Evolutionary conservation across 257 asterid species (phyloP), one percentile per base, ranked within the genome.

Genomic region (Jaltomata sinuosa): DNA sequence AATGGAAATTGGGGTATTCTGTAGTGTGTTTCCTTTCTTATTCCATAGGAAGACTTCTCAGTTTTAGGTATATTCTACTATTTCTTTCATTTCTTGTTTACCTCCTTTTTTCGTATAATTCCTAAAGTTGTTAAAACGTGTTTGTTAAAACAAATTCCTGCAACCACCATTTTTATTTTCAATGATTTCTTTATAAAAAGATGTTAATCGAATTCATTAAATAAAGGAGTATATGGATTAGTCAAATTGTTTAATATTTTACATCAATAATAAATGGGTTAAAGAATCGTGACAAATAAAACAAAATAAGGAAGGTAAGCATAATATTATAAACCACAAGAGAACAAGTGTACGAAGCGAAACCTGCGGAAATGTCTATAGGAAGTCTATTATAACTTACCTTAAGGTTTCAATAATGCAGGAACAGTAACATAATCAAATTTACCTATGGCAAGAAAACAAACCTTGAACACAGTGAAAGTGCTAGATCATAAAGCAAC

Each of bases 381-480:
- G 82, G 62, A 36, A 77, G 45, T 77, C 62, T 77, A 49, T 27
- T 77, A 77, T 29, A 49, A 49, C 49, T 49, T 77, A 77, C 62
- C 62, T 18, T 45, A 47, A 25, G 61, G 25, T 76, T 76, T 54
- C 62, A 77, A 49, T 29, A 77, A 77, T 8, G 12, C 27, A 8
- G 59, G 81, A 74, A 77, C 9, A 54, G 36, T 77, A 45, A 21
- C 25, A 59, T 36, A 52, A 83, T 59, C 77, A 76, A 59, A 52
- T 69, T 29, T 31, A 83, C 49, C n/a, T 78, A 84, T 25, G 64
- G 88, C 64, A 49, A 85, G 89, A 80, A 87, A 87, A 85, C 93
- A 87, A 86, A 97, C 99, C 99, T 95, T 83, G 99, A 92, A 87
- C 94, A 92, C 42, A 95, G 88, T 2, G 98, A 92, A 81, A 95